These are phyloP conservation scores for Serendipita sp. DNA, from an alignment of 768 basidiomycete genomes.

Conservation along the genomic window DNA sequence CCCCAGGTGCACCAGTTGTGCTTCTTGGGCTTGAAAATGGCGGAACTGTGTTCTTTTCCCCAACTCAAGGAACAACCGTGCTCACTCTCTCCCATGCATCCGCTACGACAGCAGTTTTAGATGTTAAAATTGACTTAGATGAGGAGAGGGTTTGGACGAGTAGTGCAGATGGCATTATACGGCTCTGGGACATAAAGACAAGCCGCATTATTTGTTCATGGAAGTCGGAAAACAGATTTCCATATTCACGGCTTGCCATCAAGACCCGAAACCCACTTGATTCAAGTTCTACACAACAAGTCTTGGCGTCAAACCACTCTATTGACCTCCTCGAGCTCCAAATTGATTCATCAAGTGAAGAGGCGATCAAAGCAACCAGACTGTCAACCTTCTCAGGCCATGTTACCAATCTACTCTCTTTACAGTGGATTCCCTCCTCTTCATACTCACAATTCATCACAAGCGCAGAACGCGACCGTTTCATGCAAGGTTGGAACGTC, in stretches of 20 bases:
- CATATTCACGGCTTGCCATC: slow-evolving; percentile 36
- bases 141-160: slow-evolving; percentile 36
- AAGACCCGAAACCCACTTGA: slow-evolving; percentile 21
- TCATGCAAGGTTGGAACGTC: slow-evolving; percentile 45
- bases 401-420: slow-evolving; percentile 35
- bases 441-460: slow-evolving; percentile 38
- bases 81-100: slow-evolving; percentile 39
- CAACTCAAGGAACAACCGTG: slow-evolving; percentile 38
- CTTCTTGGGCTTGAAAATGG: slow-evolving; percentile 48
- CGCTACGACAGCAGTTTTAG: slow-evolving; percentile 36
- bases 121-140: slow-evolving; percentile 22
- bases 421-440: slow-evolving; percentile 34
- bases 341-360: slow-evolving; percentile 10
- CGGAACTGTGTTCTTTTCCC: slow-evolving; percentile 42
- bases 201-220: slow-evolving; percentile 32
- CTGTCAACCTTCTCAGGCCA: slow-evolving; percentile 47
- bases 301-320: slow-evolving; percentile 48
- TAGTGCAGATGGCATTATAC: slow-evolving; percentile 38
- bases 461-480: slow-evolving; percentile 44
- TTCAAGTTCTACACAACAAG: slow-evolving; percentile 34
- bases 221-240: slow-evolving; percentile 42
- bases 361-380: slow-evolving; percentile 27
- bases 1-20: slow-evolving; percentile 23
- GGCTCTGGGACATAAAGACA: slow-evolving; percentile 40
- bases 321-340: slow-evolving; percentile 34